A percentile compares a stretch with the other conserved stretches of the same genome.
phyloP scores from a whole-genome alignment of 2,329 filamentous ascomycete genomes.

The Tolypocladium pustulatum region DNA sequence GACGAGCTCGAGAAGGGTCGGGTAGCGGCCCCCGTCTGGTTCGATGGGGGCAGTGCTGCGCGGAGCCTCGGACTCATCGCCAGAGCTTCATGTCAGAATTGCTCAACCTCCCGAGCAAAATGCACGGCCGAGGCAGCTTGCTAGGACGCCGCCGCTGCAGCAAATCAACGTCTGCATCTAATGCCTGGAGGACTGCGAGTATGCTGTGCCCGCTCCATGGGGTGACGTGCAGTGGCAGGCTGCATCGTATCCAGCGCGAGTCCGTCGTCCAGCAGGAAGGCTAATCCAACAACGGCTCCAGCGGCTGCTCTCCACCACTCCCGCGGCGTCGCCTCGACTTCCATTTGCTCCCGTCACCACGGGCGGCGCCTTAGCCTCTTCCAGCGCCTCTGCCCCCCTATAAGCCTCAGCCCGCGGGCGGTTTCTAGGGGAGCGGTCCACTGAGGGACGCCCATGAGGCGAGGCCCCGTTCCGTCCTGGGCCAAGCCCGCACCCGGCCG shows the following conservation, averaged over 20 bases:
- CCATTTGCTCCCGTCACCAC: background rate
- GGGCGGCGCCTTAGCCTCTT: background rate
- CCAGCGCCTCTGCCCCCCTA: background rate
- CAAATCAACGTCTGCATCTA: background rate
- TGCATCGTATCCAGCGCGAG: background rate
- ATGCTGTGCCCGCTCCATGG: background rate
- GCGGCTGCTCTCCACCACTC: background rate
- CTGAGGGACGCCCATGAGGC: background rate
- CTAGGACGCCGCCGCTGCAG: background rate
- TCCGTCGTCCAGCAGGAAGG: background rate
- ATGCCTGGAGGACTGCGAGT: background rate
- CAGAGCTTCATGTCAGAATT: background rate
- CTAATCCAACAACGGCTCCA: background rate
- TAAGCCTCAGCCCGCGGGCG: background rate
- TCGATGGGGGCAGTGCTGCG: background rate
- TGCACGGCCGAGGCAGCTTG: background rate
- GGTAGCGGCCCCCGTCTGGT: background rate
- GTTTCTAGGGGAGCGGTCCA: background rate
- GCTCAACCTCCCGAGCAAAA: background rate
- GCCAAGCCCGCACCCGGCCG: conserved; percentile 1
- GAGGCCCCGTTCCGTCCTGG: background rate
- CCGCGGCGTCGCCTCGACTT: background rate
- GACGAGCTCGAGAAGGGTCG: background rate
- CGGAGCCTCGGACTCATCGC: background rate
- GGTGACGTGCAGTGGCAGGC: background rate